Percentiles rank a stretch among this genome's conserved stretches.
These are phyloP conservation scores for Martiniozyma asiatica DNA, from an alignment of 1,139 yeast genomes.

Conservation along the genomic window DNA sequence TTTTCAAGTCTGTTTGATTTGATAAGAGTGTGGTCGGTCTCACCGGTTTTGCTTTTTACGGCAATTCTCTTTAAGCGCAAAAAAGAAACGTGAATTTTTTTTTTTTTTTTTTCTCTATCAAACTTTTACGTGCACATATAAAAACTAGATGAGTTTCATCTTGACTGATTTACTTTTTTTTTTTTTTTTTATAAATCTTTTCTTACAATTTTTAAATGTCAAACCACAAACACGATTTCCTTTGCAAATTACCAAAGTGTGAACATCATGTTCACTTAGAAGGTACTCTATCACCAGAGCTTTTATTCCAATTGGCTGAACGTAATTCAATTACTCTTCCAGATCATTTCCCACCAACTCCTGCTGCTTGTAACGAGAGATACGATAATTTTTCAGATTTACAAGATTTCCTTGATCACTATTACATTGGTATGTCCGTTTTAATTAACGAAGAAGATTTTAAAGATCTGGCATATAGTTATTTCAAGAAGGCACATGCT, in stretches of 20 bases:
- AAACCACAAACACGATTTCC: conserved; percentile 28
- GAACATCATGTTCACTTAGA: conserved; percentile 76
- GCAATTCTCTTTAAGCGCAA: no score
- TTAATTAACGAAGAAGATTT: conserved; percentile 55
- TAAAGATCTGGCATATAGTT: conserved; percentile 64
- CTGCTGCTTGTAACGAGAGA: conserved; percentile 35
- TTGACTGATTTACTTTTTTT: not conserved
- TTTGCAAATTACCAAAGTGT: conserved; percentile 63
- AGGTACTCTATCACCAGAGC: conserved; percentile 67
- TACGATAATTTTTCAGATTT: conserved; percentile 51
- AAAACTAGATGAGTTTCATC: no score
- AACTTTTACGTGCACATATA: no score
- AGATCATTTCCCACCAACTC: conserved; percentile 37
- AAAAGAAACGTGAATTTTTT: not conserved
- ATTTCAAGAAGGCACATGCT: conserved; percentile 44
- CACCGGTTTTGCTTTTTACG: no score
- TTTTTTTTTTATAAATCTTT: not conserved
- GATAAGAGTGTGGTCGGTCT: no score
- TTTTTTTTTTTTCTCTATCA: not conserved
- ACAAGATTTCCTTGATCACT: conserved; percentile 67
- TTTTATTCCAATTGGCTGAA: conserved; percentile 52
- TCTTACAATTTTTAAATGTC: conserved; percentile 4
- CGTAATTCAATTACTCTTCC: conserved; percentile 52
- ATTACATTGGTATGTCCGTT: conserved; percentile 70
- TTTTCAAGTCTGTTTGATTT: no score